Conservation (phyloP, 352 stramenopile genomes). For the Globisporangium recalcitrans region DNA sequence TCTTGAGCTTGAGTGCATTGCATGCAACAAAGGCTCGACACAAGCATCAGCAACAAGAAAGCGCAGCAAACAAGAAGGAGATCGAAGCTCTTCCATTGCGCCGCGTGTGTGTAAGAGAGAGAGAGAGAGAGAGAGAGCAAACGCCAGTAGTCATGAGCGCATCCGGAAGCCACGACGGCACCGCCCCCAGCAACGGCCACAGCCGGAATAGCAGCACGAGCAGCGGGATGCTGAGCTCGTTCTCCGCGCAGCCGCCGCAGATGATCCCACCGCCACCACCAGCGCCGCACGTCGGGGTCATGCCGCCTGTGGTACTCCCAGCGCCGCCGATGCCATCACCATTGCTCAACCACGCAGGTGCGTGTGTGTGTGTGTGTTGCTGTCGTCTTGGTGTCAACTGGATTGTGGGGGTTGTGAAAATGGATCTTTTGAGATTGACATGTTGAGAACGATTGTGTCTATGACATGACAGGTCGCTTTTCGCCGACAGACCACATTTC, state of each 20-base stretch:
- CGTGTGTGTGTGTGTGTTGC: background rate
- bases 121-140: background rate
- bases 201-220: conserved; percentile 41
- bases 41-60: conserved; percentile 1
- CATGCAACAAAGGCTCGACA: conserved; percentile 3
- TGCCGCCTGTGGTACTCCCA: conserved; percentile 15
- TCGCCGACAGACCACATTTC: conserved; percentile 48
- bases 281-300: conserved; percentile 14
- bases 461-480: conserved; percentile 30
- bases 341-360: conserved; percentile 16
- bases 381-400: too few relatives aligned
- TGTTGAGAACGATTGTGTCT: background rate
- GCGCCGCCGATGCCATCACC: conserved; percentile 10
- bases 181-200: conserved; percentile 23
- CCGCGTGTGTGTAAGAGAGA: background rate
- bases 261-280: conserved; percentile 21
- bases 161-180: conserved; percentile 7
- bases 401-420: too few relatives aligned
- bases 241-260: conserved; percentile 18
- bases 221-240: conserved; percentile 19
- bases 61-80: background rate
- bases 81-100: conserved; percentile 4
- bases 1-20: background rate
- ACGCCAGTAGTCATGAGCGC: conserved; percentile 6
- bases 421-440: conserved; percentile 9